Percentiles rank a stretch among this genome's conserved stretches.
phyloP scores from a whole-genome alignment of 1,284 basidiomycete species.

The Inonotus hispidus region DNA sequence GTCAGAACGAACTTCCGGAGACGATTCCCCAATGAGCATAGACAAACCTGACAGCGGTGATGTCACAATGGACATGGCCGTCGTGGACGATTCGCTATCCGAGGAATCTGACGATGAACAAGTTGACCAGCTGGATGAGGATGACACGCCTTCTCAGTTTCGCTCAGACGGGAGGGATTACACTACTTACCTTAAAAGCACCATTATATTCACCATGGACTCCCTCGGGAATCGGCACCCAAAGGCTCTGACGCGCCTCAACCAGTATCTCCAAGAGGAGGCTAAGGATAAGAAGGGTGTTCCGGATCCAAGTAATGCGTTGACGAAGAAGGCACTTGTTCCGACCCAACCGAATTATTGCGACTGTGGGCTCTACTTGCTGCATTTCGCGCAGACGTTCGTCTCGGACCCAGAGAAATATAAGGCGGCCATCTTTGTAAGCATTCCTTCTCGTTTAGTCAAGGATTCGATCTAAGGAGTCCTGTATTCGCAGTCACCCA shows the following conservation, averaged over 20 bases:
- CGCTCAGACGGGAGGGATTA: background rate
- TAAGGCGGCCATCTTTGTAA: slow-evolving; percentile 12
- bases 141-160: background rate
- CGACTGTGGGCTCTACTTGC: slow-evolving; percentile 80
- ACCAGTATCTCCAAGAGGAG: slow-evolving; percentile 70
- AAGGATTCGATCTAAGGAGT: slow-evolving; percentile 28
- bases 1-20: background rate
- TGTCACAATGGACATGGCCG: background rate
- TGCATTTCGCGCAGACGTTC: slow-evolving; percentile 77
- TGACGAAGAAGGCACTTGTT: slow-evolving; percentile 51
- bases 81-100: background rate
- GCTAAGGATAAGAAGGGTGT: slow-evolving; percentile 70
- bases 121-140: slow-evolving; percentile 10
- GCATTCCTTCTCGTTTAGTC: background rate
- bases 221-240: slow-evolving; percentile 73
- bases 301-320: slow-evolving; percentile 37
- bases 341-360: slow-evolving; percentile 80
- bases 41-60: slow-evolving; percentile 6
- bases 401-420: slow-evolving; percentile 45
- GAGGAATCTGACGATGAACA: background rate
- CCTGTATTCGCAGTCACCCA: slow-evolving; percentile 31
- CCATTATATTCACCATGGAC: slow-evolving; percentile 83
- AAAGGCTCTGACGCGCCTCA: slow-evolving; percentile 56
- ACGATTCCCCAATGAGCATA: background rate
- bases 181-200: slow-evolving; percentile 36